Conservation (phyloP, 768 basidiomycete species). For the Psilocybe cubensis region DNA sequence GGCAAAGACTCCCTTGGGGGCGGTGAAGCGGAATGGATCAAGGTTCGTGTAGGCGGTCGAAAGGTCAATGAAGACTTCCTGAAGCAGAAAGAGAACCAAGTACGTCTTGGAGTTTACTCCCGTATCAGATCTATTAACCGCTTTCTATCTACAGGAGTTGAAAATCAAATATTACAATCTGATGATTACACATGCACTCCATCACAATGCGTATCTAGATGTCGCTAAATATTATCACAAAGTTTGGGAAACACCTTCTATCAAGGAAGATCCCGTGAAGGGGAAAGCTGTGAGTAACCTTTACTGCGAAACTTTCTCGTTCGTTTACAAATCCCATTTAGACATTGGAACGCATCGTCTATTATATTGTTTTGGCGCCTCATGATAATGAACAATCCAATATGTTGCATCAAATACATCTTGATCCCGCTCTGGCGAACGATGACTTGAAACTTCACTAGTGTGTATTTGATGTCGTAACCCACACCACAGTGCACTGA, state of each 20-base stretch:
- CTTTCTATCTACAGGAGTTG: slow-evolving; percentile 65
- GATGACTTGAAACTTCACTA: slow-evolving; percentile 71
- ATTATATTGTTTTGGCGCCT: slow-evolving; percentile 91
- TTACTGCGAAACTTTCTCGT: not conserved
- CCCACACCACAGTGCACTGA: slow-evolving; percentile 1
- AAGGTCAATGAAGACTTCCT: slow-evolving; percentile 95
- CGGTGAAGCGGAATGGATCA: slow-evolving; percentile 91
- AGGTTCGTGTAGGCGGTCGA: slow-evolving; percentile 87
- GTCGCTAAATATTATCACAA: slow-evolving; percentile 95
- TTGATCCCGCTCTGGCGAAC: slow-evolving; percentile 78
- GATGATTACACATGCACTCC: slow-evolving; percentile 94
- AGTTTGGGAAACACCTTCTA: slow-evolving; percentile 95
- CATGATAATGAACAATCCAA: slow-evolving; percentile 98
- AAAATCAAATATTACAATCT: slow-evolving; percentile 96
- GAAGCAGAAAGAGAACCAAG: slow-evolving; percentile 88
- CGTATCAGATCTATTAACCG: not conserved
- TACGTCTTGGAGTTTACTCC: slow-evolving; percentile 29
- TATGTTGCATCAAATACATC: slow-evolving; percentile 88
- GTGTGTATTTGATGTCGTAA: slow-evolving; percentile 41
- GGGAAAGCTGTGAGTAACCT: slow-evolving; percentile 60
- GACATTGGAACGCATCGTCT: slow-evolving; percentile 94
- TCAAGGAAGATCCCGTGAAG: slow-evolving; percentile 81
- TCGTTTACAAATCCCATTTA: slow-evolving; percentile 31
- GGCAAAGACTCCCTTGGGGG: slow-evolving; percentile 66
- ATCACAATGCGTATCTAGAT: slow-evolving; percentile 85